Evolutionary conservation across 768 basidiomycete genomes (phyloP).

Genomic region (Leucosporidium scottii): DNA sequence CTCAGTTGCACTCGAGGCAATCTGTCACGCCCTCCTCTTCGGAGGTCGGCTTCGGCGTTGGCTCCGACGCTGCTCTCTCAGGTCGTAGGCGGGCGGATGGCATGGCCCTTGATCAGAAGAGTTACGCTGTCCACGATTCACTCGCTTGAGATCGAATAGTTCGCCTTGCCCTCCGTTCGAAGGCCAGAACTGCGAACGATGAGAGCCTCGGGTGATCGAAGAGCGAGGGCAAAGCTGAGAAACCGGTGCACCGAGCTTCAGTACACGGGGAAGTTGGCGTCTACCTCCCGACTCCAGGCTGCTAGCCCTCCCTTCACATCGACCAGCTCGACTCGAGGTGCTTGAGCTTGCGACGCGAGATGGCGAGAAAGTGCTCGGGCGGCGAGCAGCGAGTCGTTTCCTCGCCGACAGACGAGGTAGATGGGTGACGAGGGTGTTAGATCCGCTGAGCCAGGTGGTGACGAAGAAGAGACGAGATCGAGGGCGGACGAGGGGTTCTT

Average conservation of each 20-base stretch:
- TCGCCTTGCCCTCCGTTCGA: too few species aligned
- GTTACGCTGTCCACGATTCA: too few species aligned
- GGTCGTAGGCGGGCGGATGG: too few species aligned
- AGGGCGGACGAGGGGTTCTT: conserved; percentile 15
- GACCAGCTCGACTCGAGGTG: background rate
- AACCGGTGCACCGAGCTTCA: conserved; percentile 2
- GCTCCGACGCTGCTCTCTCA: too few species aligned
- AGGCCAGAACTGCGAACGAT: too few species aligned
- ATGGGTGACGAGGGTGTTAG: background rate
- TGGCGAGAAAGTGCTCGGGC: conserved; percentile 18
- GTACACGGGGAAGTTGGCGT: conserved; percentile 27
- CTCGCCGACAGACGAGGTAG: conserved; percentile 23
- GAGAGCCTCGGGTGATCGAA: too few species aligned
- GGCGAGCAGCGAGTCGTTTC: conserved; percentile 32
- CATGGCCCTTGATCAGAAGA: too few species aligned
- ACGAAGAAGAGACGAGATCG: background rate
- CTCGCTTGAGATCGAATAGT: too few species aligned
- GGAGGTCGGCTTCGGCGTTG: too few species aligned
- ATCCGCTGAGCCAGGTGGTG: background rate
- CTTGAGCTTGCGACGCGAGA: background rate
- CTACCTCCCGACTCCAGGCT: conserved; percentile 14
- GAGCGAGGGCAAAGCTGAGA: too few species aligned
- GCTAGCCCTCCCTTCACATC: conserved; percentile 22
- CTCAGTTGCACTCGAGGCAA: too few species aligned
- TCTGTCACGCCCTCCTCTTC: too few species aligned